Evolutionary conservation across 192 early-diverging fungal genomes (phyloP), one percentile per base, ranked within the genome.

Genomic region (Chytriomyces confervae): DNA sequence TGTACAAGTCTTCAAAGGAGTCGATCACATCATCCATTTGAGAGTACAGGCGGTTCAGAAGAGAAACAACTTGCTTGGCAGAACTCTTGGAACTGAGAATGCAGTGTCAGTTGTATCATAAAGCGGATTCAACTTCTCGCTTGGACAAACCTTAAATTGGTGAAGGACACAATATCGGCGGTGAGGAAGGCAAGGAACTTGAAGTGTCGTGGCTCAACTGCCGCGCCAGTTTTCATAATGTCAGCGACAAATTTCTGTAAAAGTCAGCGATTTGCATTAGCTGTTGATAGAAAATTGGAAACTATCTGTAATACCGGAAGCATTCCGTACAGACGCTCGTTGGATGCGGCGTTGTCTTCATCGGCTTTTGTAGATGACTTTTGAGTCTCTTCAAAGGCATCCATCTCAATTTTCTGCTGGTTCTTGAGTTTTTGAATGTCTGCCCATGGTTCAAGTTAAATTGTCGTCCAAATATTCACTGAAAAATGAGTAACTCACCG

Each of bases 11-110:
- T 18, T 48, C 43, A 67, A 81, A 84, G 48, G 81, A 71, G 49
- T 81, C 83, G 20, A 84, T 61, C 47, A 68, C 62, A 16, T 76
- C 70, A 57, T 84, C 83, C 50, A 84, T 82, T 20, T 69, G 73
- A 45, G 80, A 81, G 80, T 86, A 86, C n/a, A 86, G 78, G 27
- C 82, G 67, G 79, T 86, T 83, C 50, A 86, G 80, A 5, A 86
- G 73, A 36, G 81, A 79, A 45, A 86, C 78, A 50, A 86, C 79
- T 62, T 84, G 82, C 24, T 82, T 62, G 13, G 85, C 78, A 6
- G 77, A 80, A 16, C 75, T 77, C 69, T 67, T 67, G 51, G 79
- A 80, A 66, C 74, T 74, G 4, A 4, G 4, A 36, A 36, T 36
- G 36, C 36, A 44, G 13, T 57, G 20, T 20, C 53, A 13, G 53